These are phyloP conservation scores for Solanum corneliomulleri DNA, from an alignment of 257 asterid genomes.

Conservation along the genomic window DNA sequence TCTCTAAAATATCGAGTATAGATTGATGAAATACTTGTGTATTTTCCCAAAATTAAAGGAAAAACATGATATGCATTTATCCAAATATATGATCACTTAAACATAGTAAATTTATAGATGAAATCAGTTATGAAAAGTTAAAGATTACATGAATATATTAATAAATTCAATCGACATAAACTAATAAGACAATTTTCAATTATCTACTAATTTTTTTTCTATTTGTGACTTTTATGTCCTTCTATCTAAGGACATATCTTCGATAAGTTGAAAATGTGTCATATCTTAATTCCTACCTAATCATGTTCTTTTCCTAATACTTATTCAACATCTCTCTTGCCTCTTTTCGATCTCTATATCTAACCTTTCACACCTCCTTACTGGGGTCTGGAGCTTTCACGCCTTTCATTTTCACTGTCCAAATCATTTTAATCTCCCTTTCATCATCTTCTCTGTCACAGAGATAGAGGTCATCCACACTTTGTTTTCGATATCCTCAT, in stretches of 20 bases:
- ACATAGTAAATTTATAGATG: background rate
- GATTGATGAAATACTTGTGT: fast-evolving
- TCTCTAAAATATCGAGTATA: fast-evolving
- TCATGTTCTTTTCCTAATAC: background rate
- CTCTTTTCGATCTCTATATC: background rate
- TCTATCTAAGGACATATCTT: background rate
- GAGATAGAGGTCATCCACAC: background rate
- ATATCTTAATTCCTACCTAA: background rate
- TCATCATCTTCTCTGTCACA: background rate
- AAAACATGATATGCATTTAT: background rate
- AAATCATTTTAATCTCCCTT: background rate
- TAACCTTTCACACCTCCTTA: background rate
- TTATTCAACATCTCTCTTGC: background rate
- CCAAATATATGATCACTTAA: background rate
- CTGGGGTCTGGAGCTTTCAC: background rate
- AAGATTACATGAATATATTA: background rate
- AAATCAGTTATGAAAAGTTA: no score
- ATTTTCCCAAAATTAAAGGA: background rate
- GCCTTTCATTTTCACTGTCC: background rate
- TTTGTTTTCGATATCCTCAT: background rate
- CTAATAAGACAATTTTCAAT: background rate
- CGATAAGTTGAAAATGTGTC: fast-evolving
- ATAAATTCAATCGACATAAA: no score
- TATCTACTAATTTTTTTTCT: background rate
- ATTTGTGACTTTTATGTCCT: fast-evolving